Evolutionary conservation across 2,329 filamentous ascomycete species (phyloP).

Genomic region (Aspergillus ruber): DNA sequence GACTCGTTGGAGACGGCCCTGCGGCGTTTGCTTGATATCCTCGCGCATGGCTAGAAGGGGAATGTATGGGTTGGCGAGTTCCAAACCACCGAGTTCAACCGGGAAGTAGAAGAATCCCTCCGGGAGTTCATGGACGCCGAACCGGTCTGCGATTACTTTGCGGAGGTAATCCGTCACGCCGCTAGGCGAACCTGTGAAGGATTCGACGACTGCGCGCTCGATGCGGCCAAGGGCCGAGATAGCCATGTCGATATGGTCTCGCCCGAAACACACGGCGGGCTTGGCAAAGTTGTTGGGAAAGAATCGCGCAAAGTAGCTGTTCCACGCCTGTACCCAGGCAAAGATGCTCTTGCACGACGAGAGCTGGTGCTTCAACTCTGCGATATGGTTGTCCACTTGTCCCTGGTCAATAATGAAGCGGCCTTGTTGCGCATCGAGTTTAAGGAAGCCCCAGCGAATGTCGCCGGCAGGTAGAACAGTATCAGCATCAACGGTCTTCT

Average conservation of each 20-base stretch:
- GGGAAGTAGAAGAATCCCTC: slow-evolving; percentile 51
- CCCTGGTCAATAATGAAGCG: slow-evolving; percentile 55
- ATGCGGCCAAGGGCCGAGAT: slow-evolving; percentile 48
- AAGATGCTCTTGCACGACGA: slow-evolving; percentile 50
- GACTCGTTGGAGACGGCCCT: slow-evolving; percentile 25
- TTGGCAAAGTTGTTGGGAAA: slow-evolving; percentile 54
- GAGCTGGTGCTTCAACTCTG: slow-evolving; percentile 55
- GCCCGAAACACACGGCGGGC: slow-evolving; percentile 50
- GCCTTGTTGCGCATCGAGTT: slow-evolving; percentile 47
- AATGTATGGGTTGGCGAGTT: slow-evolving; percentile 47
- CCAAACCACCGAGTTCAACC: slow-evolving; percentile 46
- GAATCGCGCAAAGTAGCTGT: slow-evolving; percentile 52
- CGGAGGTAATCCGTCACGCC: slow-evolving; percentile 54
- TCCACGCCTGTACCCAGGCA: slow-evolving; percentile 56
- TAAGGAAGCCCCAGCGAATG: slow-evolving; percentile 56
- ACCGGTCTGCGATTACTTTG: slow-evolving; percentile 46
- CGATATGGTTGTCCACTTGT: slow-evolving; percentile 54
- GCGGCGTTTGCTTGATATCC: slow-evolving; percentile 32
- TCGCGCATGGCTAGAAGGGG: slow-evolving; percentile 43
- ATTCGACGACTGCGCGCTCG: slow-evolving; percentile 46
- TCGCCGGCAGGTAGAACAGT: slow-evolving; percentile 45
- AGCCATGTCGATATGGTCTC: slow-evolving; percentile 51
- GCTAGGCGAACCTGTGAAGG: slow-evolving; percentile 6
- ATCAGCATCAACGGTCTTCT: slow-evolving; percentile 5
- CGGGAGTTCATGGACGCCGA: slow-evolving; percentile 42